These are phyloP conservation scores for Ceriops zippeliana DNA, from an alignment of 345 rosid species.

Conservation along the genomic window DNA sequence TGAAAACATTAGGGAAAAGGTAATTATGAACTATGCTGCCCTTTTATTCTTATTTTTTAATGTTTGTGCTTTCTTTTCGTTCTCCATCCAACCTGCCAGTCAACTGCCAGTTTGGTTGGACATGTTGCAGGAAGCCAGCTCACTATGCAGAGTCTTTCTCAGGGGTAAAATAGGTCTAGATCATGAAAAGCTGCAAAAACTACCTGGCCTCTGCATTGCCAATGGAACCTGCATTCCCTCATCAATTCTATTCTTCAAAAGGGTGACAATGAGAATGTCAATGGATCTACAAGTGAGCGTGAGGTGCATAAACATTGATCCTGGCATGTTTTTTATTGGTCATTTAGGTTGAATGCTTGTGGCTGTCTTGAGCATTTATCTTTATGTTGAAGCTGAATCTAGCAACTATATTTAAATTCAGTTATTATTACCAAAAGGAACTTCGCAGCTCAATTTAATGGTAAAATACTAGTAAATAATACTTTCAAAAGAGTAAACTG, in stretches of 20 bases:
- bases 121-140: slow-evolving; percentile 35
- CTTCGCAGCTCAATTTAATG: no score
- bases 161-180: slow-evolving; percentile 7
- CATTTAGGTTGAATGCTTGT: slow-evolving; percentile 2
- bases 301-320: slow-evolving; percentile 28
- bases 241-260: background rate
- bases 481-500: no score
- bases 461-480: no score
- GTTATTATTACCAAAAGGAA: no score
- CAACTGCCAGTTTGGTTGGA: slow-evolving; percentile 26
- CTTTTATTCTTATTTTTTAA: background rate
- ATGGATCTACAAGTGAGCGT: slow-evolving; percentile 26
- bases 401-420: no score
- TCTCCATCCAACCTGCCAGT: slow-evolving; percentile 20
- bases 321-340: background rate
- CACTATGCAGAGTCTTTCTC: slow-evolving; percentile 35
- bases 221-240: slow-evolving; percentile 1
- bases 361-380: background rate
- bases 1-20: slow-evolving; percentile 34
- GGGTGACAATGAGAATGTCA: background rate
- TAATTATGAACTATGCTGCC: slow-evolving; percentile 9
- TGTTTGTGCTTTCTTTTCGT: slow-evolving; percentile 6
- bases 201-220: background rate
- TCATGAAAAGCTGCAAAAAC: slow-evolving; percentile 9
- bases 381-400: no score